Percentiles rank a stretch among this genome's conserved stretches.
Conservation (phyloP, 2,329 filamentous ascomycete species). For the Leptographium wingfieldii region DNA sequence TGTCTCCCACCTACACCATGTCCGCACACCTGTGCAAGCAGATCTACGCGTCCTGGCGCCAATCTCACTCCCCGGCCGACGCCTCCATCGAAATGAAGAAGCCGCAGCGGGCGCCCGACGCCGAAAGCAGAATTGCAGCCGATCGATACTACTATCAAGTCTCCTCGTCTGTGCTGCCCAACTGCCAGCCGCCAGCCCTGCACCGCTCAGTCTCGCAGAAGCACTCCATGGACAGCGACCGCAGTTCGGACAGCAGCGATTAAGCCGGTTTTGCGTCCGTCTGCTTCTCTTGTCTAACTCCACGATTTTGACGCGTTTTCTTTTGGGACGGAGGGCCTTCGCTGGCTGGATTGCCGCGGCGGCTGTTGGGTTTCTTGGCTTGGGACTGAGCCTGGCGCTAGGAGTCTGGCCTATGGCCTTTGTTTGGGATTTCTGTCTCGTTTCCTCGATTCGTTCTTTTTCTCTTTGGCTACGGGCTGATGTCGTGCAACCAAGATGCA, state of each 20-base stretch:
- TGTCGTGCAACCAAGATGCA: not conserved
- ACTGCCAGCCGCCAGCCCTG: conserved; percentile 2
- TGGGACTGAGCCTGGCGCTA: not conserved
- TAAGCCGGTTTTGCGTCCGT: not conserved
- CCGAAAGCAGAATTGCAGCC: conserved; percentile 13
- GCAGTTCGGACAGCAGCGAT: conserved; percentile 19
- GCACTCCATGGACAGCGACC: conserved; percentile 34
- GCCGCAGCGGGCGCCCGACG: conserved; percentile 20
- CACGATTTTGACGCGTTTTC: not conserved
- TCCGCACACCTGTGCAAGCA: conserved; percentile 48
- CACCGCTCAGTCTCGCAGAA: conserved; percentile 22
- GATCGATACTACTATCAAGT: conserved; percentile 3
- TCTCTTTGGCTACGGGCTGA: not conserved
- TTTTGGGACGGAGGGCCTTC: not conserved
- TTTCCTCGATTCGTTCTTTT: not conserved
- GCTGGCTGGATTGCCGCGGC: not conserved
- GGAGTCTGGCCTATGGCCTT: not conserved
- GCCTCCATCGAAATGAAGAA: conserved; percentile 9
- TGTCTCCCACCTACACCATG: conserved; percentile 50
- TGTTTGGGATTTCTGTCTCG: not conserved
- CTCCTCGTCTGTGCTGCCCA: conserved; percentile 9
- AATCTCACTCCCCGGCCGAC: conserved; percentile 28
- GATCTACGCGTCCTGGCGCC: conserved; percentile 46
- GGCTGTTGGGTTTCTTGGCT: not conserved
- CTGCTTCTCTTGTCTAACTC: not conserved